Evolutionary conservation across 108 stramenopile genomes (phyloP).

Genomic region (Schizochytrium sp.): DNA sequence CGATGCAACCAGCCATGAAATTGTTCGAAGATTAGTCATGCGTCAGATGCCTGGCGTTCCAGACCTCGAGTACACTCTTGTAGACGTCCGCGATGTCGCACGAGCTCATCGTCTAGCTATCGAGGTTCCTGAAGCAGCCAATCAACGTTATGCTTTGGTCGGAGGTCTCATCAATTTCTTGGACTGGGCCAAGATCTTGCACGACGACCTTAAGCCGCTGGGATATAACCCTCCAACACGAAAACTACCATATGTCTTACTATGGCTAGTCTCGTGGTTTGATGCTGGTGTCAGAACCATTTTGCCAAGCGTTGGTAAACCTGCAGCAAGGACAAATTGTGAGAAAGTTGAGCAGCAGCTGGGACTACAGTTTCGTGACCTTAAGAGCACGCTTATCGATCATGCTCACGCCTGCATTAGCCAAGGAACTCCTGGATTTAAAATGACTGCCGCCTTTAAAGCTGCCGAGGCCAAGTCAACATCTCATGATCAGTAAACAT

Average conservation of each 20-base stretch:
- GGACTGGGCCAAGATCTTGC: neutral
- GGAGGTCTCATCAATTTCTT: neutral
- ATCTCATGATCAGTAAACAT: no score
- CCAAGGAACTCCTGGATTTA: no score
- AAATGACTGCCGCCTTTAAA: no score
- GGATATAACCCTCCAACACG: constrained; percentile 47
- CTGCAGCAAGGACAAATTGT: neutral
- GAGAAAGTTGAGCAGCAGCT: constrained; percentile 11
- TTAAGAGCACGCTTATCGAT: neutral
- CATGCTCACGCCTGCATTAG: constrained; percentile 1
- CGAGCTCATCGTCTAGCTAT: constrained; percentile 49
- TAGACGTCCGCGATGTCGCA: constrained; percentile 61
- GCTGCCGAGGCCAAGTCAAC: no score
- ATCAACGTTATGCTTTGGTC: constrained; percentile 37
- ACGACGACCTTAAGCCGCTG: neutral
- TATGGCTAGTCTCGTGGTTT: neutral
- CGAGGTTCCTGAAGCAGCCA: constrained; percentile 18
- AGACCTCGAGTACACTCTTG: neutral
- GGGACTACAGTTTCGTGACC: neutral
- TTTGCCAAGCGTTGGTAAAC: neutral
- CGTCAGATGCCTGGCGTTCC: constrained; percentile 50
- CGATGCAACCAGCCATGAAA: neutral
- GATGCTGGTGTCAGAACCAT: neutral
- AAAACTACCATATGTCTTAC: neutral
- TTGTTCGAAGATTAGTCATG: constrained; percentile 17